Evolutionary conservation across 176 grass and related monocot genomes (phyloP).

Genomic region (Phoenix roebelenii): DNA sequence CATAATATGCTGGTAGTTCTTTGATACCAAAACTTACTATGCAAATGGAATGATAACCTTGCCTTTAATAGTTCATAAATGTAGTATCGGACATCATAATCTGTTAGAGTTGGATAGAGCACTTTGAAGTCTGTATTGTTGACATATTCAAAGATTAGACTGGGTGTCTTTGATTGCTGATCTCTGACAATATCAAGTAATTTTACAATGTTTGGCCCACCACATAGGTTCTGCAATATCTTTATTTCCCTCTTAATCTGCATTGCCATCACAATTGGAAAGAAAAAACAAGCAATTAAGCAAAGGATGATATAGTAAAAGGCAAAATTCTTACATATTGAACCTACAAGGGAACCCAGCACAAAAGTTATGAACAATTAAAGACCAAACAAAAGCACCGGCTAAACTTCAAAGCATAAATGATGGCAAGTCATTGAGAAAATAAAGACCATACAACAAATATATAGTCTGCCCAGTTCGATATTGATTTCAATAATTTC

Average conservation of each 20-base stretch:
- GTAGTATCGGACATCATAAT: constrained; percentile 90
- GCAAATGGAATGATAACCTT: constrained; percentile 22
- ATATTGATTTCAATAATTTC: too few species aligned
- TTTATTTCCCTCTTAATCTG: constrained; percentile 99
- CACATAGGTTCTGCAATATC: constrained; percentile 97
- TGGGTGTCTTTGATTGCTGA: constrained; percentile 82
- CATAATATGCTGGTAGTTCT: constrained; percentile 23
- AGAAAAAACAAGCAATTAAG: not conserved
- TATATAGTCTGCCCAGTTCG: too few species aligned
- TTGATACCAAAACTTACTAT: not conserved
- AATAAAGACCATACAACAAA: too few species aligned
- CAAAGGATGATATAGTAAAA: not conserved
- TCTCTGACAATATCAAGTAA: constrained; percentile 95
- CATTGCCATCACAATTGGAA: not conserved
- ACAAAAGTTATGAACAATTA: too few species aligned
- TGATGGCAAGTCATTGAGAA: too few species aligned
- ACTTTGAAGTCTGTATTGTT: constrained; percentile 98
- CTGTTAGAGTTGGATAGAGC: constrained; percentile 71
- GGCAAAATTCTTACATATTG: too few species aligned
- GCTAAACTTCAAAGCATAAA: too few species aligned
- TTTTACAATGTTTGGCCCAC: constrained; percentile 79
- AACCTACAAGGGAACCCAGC: too few species aligned
- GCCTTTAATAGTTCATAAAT: constrained; percentile 92
- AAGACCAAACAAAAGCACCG: too few species aligned
- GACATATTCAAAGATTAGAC: constrained; percentile 89